Evolutionary conservation across 2,329 filamentous ascomycete species (phyloP).

Genomic region (Colletotrichum lini): DNA sequence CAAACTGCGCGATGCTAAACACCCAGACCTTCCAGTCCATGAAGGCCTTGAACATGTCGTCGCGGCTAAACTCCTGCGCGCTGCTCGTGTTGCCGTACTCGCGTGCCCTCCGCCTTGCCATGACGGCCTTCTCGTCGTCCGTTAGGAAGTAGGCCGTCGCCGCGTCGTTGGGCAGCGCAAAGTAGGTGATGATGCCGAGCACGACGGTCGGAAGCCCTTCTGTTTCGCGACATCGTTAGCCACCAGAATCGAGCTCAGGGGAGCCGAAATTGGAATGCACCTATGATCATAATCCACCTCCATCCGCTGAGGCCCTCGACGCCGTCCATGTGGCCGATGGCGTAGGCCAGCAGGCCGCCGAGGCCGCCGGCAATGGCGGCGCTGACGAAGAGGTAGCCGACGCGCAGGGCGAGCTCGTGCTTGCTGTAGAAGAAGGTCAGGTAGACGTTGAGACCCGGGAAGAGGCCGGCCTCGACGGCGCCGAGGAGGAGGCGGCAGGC

Average conservation of each 20-base stretch:
- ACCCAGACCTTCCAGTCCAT: constrained; percentile 83
- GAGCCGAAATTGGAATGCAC: no score
- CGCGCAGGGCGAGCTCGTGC: constrained; percentile 78
- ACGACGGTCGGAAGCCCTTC: constrained; percentile 64
- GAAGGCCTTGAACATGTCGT: constrained; percentile 77
- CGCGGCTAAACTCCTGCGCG: constrained; percentile 63
- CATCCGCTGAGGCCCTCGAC: constrained; percentile 75
- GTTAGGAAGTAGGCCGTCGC: constrained; percentile 45
- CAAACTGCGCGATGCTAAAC: constrained; percentile 80
- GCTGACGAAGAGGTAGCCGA: constrained; percentile 80
- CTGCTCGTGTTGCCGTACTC: constrained; percentile 65
- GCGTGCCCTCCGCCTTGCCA: constrained; percentile 47
- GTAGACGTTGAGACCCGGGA: constrained; percentile 78
- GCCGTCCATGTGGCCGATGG: constrained; percentile 81
- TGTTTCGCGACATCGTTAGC: no score
- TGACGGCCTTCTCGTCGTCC: constrained; percentile 53
- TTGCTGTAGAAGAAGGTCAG: constrained; percentile 85
- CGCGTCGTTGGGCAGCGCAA: constrained; percentile 68
- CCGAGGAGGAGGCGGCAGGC: constrained; percentile 79
- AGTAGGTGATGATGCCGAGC: constrained; percentile 66
- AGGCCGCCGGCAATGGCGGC: constrained; percentile 80
- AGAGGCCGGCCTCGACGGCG: constrained; percentile 77
- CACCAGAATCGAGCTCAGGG: no score
- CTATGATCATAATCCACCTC: constrained; percentile 78
- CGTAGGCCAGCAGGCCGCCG: constrained; percentile 81